phyloP scores from a whole-genome alignment of 495 filamentous ascomycete genomes.

The Daldinia loculata region DNA sequence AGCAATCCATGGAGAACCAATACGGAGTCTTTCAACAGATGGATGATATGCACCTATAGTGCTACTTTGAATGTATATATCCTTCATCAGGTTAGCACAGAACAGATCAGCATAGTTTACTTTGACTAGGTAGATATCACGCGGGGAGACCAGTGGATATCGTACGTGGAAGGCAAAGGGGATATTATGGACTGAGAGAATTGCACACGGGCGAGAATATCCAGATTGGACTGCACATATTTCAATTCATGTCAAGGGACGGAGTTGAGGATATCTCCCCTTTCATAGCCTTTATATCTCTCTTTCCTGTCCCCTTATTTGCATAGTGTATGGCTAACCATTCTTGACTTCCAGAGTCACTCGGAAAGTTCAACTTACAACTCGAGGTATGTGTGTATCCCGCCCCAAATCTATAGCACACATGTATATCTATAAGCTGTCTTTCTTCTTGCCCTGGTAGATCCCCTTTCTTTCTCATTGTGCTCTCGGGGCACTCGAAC shows the following conservation, averaged over 20 bases:
- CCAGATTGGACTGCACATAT: constrained; percentile 38
- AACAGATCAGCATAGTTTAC: constrained; percentile 21
- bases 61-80: constrained; percentile 34
- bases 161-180: neutral
- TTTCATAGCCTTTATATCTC: constrained; percentile 39
- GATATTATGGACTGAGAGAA: neutral
- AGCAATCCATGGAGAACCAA: constrained; percentile 65
- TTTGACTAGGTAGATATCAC: constrained; percentile 26
- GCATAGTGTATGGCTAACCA: constrained; percentile 38
- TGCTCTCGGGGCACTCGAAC: neutral
- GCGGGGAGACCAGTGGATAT: neutral
- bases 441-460: neutral
- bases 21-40: constrained; percentile 62
- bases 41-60: constrained; percentile 46
- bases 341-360: constrained; percentile 29
- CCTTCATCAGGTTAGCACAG: constrained; percentile 25
- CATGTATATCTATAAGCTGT: neutral
- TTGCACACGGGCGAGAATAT: neutral
- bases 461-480: neutral
- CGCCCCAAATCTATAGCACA: neutral
- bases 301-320: constrained; percentile 9
- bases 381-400: constrained; percentile 32
- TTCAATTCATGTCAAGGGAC: constrained; percentile 38
- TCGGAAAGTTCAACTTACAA: neutral
- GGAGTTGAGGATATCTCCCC: constrained; percentile 35